These are phyloP conservation scores for Pseudogymnoascus sp. DNA, from an alignment of 2,329 filamentous ascomycete genomes.

Conservation along the genomic window DNA sequence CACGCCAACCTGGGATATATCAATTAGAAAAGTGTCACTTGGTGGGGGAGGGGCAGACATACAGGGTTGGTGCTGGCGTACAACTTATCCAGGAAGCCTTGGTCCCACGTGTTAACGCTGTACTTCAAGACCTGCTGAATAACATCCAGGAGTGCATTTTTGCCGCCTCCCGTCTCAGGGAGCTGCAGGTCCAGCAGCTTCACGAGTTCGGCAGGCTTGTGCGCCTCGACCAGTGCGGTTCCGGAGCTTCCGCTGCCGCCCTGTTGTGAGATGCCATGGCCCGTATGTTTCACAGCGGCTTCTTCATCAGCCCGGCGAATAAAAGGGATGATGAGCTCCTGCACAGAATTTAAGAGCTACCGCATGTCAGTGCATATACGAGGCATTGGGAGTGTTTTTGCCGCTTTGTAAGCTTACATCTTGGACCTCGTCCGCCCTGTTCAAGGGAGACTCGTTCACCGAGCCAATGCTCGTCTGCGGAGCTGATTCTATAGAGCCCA, in stretches of 20 bases:
- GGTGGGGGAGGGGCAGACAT: slow-evolving; percentile 23
- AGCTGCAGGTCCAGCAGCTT: slow-evolving; percentile 51
- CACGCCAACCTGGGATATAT: slow-evolving; percentile 58
- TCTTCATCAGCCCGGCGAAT: slow-evolving; percentile 61
- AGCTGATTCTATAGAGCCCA: slow-evolving; percentile 17
- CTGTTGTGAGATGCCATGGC: slow-evolving; percentile 37
- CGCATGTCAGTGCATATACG: background rate
- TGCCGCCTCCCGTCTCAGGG: slow-evolving; percentile 51
- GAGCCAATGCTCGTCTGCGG: slow-evolving; percentile 14
- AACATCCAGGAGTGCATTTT: slow-evolving; percentile 64
- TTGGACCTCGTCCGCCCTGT: slow-evolving; percentile 38
- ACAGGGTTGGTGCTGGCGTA: slow-evolving; percentile 85
- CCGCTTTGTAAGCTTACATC: slow-evolving; percentile 33
- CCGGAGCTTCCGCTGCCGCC: slow-evolving; percentile 34
- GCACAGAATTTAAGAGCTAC: slow-evolving; percentile 61
- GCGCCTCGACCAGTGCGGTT: slow-evolving; percentile 56
- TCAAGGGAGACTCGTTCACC: slow-evolving; percentile 20
- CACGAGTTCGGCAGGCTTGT: slow-evolving; percentile 49
- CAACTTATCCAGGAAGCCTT: slow-evolving; percentile 92
- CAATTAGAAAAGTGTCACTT: background rate
- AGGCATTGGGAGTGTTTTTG: background rate
- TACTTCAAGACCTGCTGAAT: slow-evolving; percentile 67
- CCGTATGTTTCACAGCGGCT: slow-evolving; percentile 46
- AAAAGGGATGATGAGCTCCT: slow-evolving; percentile 61
- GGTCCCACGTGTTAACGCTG: slow-evolving; percentile 97